Percentiles rank a stretch among this genome's conserved stretches.
phyloP scores from a whole-genome alignment of 805 yeast species.

The Schwanniomyces sp. region DNA sequence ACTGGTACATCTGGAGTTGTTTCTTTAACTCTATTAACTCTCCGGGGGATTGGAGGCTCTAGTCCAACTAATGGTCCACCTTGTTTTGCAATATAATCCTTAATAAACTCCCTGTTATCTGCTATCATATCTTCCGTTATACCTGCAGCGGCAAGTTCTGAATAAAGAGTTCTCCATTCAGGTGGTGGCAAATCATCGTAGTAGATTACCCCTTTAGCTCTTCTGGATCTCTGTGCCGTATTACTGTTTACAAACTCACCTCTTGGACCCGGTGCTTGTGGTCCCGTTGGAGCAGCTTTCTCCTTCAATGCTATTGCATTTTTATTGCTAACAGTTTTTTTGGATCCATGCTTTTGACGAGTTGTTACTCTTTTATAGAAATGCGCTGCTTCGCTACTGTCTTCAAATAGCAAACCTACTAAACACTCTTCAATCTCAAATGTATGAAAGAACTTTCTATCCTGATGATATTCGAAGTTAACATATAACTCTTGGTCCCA shows the following conservation, averaged over 20 bases:
- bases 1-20: slow-evolving; percentile 14
- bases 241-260: slow-evolving; percentile 54
- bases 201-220: slow-evolving; percentile 59
- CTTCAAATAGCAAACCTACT: slow-evolving; percentile 87
- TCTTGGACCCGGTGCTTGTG: slow-evolving; percentile 54
- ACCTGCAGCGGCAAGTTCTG: slow-evolving; percentile 73
- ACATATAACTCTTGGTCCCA: slow-evolving; percentile 98
- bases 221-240: slow-evolving; percentile 55
- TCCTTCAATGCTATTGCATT: slow-evolving; percentile 80
- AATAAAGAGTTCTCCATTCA: slow-evolving; percentile 77
- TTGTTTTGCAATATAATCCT: slow-evolving; percentile 68
- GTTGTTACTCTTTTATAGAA: slow-evolving; percentile 75
- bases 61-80: slow-evolving; percentile 81
- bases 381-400: slow-evolving; percentile 81
- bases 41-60: slow-evolving; percentile 82
- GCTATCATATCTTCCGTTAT: slow-evolving; percentile 88
- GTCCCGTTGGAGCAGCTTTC: slow-evolving; percentile 23
- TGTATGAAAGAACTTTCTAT: slow-evolving; percentile 90
- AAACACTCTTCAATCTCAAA: slow-evolving; percentile 90
- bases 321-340: slow-evolving; percentile 80
- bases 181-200: slow-evolving; percentile 81
- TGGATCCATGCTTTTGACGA: slow-evolving; percentile 82
- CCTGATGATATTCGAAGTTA: slow-evolving; percentile 88
- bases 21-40: slow-evolving; percentile 31
- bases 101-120: slow-evolving; percentile 78